Evolutionary conservation across 208 protist species (phyloP).

Genomic region (Wallacemonas sp.): DNA sequence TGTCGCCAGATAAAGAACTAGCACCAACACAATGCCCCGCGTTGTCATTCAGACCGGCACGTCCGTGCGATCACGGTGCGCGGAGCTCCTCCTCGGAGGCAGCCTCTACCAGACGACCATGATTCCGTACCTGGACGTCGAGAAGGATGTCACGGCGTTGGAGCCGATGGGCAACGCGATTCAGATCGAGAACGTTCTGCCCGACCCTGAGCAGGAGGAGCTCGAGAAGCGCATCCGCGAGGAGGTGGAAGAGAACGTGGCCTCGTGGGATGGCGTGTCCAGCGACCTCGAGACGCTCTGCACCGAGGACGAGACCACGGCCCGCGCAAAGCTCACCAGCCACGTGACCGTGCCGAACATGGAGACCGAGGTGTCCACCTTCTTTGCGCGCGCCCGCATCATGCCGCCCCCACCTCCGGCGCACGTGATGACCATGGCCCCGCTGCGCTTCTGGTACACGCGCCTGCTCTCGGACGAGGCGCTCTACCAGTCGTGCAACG

Average conservation of each 20-base stretch:
- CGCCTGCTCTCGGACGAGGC: constrained; percentile 7
- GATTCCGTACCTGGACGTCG: constrained; percentile 14
- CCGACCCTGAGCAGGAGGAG: constrained; percentile 4
- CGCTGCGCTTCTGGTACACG: constrained; percentile 20
- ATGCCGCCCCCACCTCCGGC: constrained; percentile 22
- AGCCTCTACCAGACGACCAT: constrained; percentile 9
- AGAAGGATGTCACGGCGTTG: constrained; percentile 1
- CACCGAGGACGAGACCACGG: neutral
- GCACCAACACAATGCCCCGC: constrained; percentile 14
- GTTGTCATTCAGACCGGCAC: neutral
- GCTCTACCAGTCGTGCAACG: constrained; percentile 10
- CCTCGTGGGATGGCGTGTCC: neutral
- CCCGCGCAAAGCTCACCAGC: neutral
- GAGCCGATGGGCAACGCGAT: neutral
- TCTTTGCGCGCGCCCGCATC: constrained; percentile 18
- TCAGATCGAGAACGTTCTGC: constrained; percentile 3
- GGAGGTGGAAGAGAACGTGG: constrained; percentile 9
- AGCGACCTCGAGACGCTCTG: no score
- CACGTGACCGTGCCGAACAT: constrained; percentile 21
- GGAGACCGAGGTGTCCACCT: constrained; percentile 18
- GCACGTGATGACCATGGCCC: neutral
- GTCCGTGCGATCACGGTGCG: neutral
- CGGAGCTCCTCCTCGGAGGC: neutral
- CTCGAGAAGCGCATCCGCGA: neutral
- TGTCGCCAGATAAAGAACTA: no score